Percentiles rank a stretch among this genome's conserved stretches.
phyloP scores from a whole-genome alignment of 371 early-diverging fungal species.

The Lichtheimia ramosa region DNA sequence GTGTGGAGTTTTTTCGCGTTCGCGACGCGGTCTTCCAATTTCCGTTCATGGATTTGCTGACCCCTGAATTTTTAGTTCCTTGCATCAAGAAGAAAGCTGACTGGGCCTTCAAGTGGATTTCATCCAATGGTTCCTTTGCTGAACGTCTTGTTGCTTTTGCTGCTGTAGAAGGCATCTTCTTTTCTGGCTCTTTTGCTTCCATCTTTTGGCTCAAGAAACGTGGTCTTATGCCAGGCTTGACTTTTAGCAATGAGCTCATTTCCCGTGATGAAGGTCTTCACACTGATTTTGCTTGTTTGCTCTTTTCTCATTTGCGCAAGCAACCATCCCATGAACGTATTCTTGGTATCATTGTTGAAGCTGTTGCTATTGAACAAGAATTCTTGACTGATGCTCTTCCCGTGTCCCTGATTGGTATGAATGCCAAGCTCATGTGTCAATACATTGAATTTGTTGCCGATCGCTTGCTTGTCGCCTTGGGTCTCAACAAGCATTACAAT shows the following conservation, averaged over 20 bases:
- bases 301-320: constrained; percentile 86
- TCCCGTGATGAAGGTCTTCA: constrained; percentile 99
- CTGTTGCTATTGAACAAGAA: constrained; percentile 96
- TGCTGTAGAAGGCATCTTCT: constrained; percentile 99
- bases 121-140: constrained; percentile 86
- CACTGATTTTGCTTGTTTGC: constrained; percentile 98
- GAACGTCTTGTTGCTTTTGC: constrained; percentile 99
- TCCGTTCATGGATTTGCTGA: too few relatives aligned
- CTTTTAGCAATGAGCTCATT: constrained; percentile 99
- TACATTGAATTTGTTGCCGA: constrained; percentile 99
- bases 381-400: constrained; percentile 97
- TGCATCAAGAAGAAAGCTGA: constrained; percentile 98
- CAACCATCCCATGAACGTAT: constrained; percentile 79
- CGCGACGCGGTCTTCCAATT: too few relatives aligned
- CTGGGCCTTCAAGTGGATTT: constrained; percentile 99
- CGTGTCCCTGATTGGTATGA: constrained; percentile 98
- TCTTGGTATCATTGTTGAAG: constrained; percentile 85
- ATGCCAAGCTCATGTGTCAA: constrained; percentile 93
- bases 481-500: constrained; percentile 87
- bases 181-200: constrained; percentile 98
- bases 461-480: constrained; percentile 92
- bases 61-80: constrained; percentile 65
- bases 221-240: constrained; percentile 99
- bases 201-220: constrained; percentile 99
- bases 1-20: constrained; percentile 11